Evolutionary conservation across 495 filamentous ascomycete species (phyloP).

Genomic region (Penicillium maclennaniae): DNA sequence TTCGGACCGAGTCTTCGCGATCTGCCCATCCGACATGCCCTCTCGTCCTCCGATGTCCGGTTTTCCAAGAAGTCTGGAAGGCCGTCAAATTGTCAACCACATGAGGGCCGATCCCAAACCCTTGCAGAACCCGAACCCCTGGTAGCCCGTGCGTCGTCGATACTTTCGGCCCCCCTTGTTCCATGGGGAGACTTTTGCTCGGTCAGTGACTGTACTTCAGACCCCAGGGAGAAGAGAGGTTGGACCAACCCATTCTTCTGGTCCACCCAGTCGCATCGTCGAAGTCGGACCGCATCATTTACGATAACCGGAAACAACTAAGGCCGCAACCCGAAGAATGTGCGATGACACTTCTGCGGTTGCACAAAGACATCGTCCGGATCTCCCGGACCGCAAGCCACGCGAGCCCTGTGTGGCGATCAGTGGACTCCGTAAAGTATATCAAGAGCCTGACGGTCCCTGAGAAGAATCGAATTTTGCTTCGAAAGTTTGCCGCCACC

Average conservation of each 20-base stretch:
- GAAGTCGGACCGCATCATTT: constrained; percentile 8
- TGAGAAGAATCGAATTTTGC: not conserved
- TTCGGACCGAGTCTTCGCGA: not conserved
- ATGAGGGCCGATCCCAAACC: constrained; percentile 13
- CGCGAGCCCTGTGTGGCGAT: constrained; percentile 14
- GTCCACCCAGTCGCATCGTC: constrained; percentile 9
- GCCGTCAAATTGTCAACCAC: constrained; percentile 16
- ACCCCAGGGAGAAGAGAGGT: constrained; percentile 9
- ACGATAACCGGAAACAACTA: constrained; percentile 21
- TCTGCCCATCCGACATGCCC: not conserved
- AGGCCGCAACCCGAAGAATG: not conserved
- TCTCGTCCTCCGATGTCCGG: constrained; percentile 8
- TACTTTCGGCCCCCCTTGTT: not conserved
- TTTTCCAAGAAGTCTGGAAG: constrained; percentile 12
- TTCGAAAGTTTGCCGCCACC: constrained; percentile 6
- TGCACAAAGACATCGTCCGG: constrained; percentile 16
- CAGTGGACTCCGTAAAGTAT: not conserved
- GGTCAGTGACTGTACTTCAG: not conserved
- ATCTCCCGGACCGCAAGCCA: constrained; percentile 18
- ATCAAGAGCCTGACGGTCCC: not conserved
- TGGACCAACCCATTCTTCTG: constrained; percentile 12
- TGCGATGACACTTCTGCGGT: constrained; percentile 13
- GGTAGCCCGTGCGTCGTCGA: not conserved
- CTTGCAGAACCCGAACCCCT: constrained; percentile 7
- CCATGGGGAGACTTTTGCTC: not conserved